Percentiles rank a stretch among this genome's conserved stretches.
These are phyloP conservation scores for Claviceps quebecensis DNA, from an alignment of 2,329 filamentous ascomycete species.

Conservation along the genomic window DNA sequence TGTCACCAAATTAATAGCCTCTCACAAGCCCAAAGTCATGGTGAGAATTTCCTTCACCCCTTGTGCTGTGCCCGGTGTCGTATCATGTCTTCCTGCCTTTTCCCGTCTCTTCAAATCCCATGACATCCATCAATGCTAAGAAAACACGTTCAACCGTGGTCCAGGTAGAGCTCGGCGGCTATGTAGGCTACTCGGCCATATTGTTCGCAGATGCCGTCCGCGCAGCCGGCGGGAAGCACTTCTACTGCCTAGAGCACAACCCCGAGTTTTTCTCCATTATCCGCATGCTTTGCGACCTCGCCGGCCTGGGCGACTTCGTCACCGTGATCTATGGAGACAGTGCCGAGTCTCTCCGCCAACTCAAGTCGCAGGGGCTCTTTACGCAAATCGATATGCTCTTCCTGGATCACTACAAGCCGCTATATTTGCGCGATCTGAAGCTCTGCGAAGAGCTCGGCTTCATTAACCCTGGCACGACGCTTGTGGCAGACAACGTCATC, in stretches of 20 bases:
- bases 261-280: constrained; percentile 62
- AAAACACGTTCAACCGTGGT: not conserved
- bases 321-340: constrained; percentile 57
- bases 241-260: constrained; percentile 60
- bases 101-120: no score
- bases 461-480: constrained; percentile 45
- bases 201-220: constrained; percentile 56
- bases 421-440: constrained; percentile 62
- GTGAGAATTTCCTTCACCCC: constrained; percentile 10
- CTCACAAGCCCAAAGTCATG: constrained; percentile 54
- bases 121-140: not conserved
- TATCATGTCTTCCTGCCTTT: not conserved
- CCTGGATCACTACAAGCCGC: constrained; percentile 68
- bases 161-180: constrained; percentile 58
- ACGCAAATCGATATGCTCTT: constrained; percentile 58
- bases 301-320: constrained; percentile 57
- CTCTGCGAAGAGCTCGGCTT: constrained; percentile 59
- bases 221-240: constrained; percentile 47
- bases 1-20: constrained; percentile 51
- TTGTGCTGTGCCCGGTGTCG: not conserved
- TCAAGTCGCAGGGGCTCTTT: constrained; percentile 40
- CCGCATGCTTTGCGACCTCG: constrained; percentile 54
- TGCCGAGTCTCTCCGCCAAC: constrained; percentile 46
- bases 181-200: constrained; percentile 70
- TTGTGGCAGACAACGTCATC: constrained; percentile 58